Base-by-base conservation (phyloP, 305 asterid species). In the Striga hermonthica region DNA sequence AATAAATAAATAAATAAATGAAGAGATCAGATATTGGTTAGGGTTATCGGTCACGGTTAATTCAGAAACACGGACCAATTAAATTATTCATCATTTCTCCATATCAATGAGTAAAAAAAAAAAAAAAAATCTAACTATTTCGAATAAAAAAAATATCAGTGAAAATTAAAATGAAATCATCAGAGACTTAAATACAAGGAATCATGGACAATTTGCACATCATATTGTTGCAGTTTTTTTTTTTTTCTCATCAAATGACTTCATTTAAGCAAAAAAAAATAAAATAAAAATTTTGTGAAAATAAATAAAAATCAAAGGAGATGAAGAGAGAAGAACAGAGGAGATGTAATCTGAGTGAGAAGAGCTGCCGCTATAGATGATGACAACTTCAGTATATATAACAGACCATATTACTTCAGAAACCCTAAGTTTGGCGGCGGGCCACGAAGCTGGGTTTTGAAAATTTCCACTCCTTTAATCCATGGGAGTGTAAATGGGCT, bases 11-110 rank as follows among this genome's bases (percentile, higher is more conserved):
- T n/a, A n/a, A n/a, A n/a, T 1, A 1, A 34, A 52, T 52, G 57
- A 7, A 49, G 72, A 79, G 74, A 74, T 73, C 68, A 39, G 67
- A 70, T 37, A 7, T 69, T 82, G 87, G 84, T 79, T 61, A 67
- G 10, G 40, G 62, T 64, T 77, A 31, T 83, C 95, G 52, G 83
- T 81, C 92, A 84, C 65, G 36, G 71, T 70, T 45, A 16, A 65
- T 80, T 87, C 95, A 83, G 95, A 83, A 87, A 87, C 95, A 87
- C 91, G 91, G 95, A 87, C 91, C 95, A 87, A 83, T 62, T 73
- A 43, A 5, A 38, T 10, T 41, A 45, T 68, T 83, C 95, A 65
- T 87, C 95, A 87, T 55, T 15, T 86, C 83, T 81, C 83, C 75
- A 5, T 47, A 0, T 14, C 6, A 13, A n/a, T n/a, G n/a, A n/a